Base-by-base conservation (phyloP, 345 rosid genomes). In the Citrus glauca region DNA sequence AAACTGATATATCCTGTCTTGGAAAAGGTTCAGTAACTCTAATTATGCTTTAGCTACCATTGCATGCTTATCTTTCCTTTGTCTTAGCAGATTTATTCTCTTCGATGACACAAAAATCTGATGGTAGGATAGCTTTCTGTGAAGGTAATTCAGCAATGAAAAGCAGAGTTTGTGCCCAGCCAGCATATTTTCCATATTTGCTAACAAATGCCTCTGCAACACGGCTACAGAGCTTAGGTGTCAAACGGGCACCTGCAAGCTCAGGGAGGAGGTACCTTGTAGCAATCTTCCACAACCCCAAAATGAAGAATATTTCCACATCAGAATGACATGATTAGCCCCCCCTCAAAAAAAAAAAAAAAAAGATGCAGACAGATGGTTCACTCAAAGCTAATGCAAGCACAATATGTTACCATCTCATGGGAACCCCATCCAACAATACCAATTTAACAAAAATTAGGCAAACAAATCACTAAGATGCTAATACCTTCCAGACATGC, bases 131-230 rank as follows among this genome's bases (percentile, higher is more conserved):
- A 57, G 91, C 84, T 73, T 90, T 93, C 40, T 95, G 99, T 63
- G 98, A 77, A 74, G 99, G 97, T 81, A 95, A 81, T 72, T 95
- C 98, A 1, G 98, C 96, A 63, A 93, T 86, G 84, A 95, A 95
- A 66, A 95, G 94, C 73, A 92, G 79, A 69, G 97, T 95, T 79
- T 95, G 98, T 66, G 99, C 99, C 97, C 98, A 93, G 75, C 97
- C 99, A 72, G 99, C 98, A 88, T 92, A 91, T 74, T 88, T 90
- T 19, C 97, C 98, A 77, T 95, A 95, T 80, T 89, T 95, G 79
- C 83, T 85, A 82, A 92, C 98, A 86, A 93, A 95, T n/a, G 98
- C 98, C 83, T 92, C 97, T 25, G 97, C 92, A 66, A 95, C 99
- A 78, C 85, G 84, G 79, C 79, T 69, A 82, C 87, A 85, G 72